phyloP scores from a whole-genome alignment of 129 eudicot genomes.

The Glebionis coronaria region DNA sequence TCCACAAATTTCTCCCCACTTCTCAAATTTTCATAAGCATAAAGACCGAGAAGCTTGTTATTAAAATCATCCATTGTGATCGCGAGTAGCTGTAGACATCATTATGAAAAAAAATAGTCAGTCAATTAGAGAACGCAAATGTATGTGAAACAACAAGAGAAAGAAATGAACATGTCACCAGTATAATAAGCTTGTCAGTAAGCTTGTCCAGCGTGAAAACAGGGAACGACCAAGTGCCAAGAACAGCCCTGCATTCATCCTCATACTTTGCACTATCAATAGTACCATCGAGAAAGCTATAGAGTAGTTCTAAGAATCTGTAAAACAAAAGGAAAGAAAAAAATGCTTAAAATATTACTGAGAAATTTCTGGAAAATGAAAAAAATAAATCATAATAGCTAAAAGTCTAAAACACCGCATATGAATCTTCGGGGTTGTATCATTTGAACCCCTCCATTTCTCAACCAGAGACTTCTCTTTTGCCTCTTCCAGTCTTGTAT shows the following conservation, averaged over 20 bases:
- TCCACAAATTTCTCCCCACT: constrained; percentile 54
- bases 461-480: constrained; percentile 67
- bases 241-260: constrained; percentile 92
- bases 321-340: constrained; percentile 2
- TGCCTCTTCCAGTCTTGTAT: constrained; percentile 80
- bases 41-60: constrained; percentile 78
- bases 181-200: constrained; percentile 73
- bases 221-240: constrained; percentile 87
- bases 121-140: constrained; percentile 3
- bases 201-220: constrained; percentile 96
- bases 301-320: constrained; percentile 80
- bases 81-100: constrained; percentile 56
- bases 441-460: constrained; percentile 79
- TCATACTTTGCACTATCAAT: constrained; percentile 85
- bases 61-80: constrained; percentile 76
- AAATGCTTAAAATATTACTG: constrained; percentile 6
- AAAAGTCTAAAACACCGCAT: constrained; percentile 49
- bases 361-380: constrained; percentile 10
- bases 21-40: constrained; percentile 79
- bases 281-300: constrained; percentile 82
- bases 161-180: constrained; percentile 42
- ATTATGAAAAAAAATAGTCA: neutral
- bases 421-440: constrained; percentile 59
- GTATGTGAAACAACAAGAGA: neutral
- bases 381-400: constrained; percentile 1